Conservation (phyloP, 1,284 basidiomycete species). For the Chiua sp. region DNA sequence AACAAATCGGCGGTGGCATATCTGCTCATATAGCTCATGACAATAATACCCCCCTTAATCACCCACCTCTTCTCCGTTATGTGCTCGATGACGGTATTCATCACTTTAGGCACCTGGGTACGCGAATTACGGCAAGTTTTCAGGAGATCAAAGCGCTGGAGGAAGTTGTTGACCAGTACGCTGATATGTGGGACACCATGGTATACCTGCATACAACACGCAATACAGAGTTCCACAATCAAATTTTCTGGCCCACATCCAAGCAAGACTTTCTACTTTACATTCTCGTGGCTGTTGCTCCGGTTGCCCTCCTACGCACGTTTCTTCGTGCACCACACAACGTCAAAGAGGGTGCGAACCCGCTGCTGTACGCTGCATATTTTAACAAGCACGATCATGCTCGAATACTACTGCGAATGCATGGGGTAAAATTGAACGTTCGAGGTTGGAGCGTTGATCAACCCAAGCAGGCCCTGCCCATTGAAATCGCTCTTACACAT, state of each 20-base stretch:
- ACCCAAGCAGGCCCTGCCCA: background rate
- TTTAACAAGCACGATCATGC: conserved; percentile 1
- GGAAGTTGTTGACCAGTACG: too few relatives aligned
- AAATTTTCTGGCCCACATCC: background rate
- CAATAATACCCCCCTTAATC: too few relatives aligned
- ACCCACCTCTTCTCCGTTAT: too few relatives aligned
- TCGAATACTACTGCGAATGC: conserved; percentile 1
- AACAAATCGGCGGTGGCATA: too few relatives aligned
- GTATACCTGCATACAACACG: too few relatives aligned
- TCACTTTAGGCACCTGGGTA: too few relatives aligned
- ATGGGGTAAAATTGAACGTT: background rate
- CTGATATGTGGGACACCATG: too few relatives aligned
- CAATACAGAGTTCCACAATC: too few relatives aligned
- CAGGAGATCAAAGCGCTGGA: too few relatives aligned
- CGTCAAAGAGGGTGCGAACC: conserved; percentile 12
- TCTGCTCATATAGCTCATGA: too few relatives aligned
- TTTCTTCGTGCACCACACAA: background rate
- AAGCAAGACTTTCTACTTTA: conserved; percentile 14
- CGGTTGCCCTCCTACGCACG: background rate
- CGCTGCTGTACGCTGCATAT: conserved; percentile 10
- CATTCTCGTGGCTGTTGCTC: conserved; percentile 10
- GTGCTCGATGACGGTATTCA: too few relatives aligned
- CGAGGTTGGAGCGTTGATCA: background rate
- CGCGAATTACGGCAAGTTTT: too few relatives aligned
- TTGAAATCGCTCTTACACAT: conserved; percentile 7